Conservation (phyloP, 1,284 basidiomycete genomes). For the Pseudozyma sp. region DNA sequence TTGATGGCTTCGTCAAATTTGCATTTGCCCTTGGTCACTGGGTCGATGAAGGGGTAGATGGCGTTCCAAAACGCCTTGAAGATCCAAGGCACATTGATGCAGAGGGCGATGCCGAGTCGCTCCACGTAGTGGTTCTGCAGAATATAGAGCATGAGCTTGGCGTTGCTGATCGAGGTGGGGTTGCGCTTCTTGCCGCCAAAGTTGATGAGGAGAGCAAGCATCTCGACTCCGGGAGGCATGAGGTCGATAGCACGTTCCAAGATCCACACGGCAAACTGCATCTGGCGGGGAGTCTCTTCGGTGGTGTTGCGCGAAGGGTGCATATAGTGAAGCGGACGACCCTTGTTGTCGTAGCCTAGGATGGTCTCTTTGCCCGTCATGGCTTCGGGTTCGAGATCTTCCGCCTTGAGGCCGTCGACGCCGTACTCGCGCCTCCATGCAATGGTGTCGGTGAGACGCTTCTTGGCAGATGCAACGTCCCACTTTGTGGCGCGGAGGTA, state of each 20-base stretch:
- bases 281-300: constrained; percentile 66
- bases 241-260: constrained; percentile 69
- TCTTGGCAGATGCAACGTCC: constrained; percentile 66
- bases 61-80: constrained; percentile 62
- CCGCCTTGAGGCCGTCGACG: constrained; percentile 66
- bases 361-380: constrained; percentile 70
- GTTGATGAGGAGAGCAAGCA: constrained; percentile 64
- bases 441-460: constrained; percentile 68
- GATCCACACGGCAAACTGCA: constrained; percentile 70
- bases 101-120: constrained; percentile 68
- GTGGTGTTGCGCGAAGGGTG: constrained; percentile 67
- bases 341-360: constrained; percentile 68
- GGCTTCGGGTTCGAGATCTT: constrained; percentile 64
- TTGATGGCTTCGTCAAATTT: constrained; percentile 65
- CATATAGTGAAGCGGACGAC: constrained; percentile 70
- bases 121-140: constrained; percentile 68
- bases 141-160: constrained; percentile 68
- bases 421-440: constrained; percentile 70
- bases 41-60: constrained; percentile 69
- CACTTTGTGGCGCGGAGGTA: constrained; percentile 69
- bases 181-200: constrained; percentile 61
- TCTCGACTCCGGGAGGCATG: constrained; percentile 68
- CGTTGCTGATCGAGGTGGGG: constrained; percentile 59
- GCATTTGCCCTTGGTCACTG: constrained; percentile 68
- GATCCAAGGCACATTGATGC: constrained; percentile 66